phyloP scores from a whole-genome alignment of 805 yeast species.

The Candida saitoana region DNA sequence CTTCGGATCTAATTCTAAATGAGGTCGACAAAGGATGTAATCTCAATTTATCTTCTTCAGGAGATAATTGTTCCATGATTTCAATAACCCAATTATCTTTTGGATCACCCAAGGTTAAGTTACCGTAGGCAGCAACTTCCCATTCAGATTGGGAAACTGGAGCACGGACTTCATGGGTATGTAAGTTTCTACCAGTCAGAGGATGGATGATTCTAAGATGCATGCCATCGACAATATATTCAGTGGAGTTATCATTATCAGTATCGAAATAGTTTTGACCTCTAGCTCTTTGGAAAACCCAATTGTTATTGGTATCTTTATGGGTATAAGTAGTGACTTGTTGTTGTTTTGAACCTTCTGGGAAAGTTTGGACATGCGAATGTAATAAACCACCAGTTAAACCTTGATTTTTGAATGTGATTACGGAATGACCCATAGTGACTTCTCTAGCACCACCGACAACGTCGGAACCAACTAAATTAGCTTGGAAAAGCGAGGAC shows the following conservation, averaged over 20 bases:
- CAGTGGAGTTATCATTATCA: conserved; percentile 26
- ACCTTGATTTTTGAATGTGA: conserved; percentile 41
- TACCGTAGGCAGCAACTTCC: conserved; percentile 76
- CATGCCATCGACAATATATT: conserved; percentile 54
- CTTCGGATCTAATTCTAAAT: conserved; percentile 67
- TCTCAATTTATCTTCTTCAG: conserved; percentile 46
- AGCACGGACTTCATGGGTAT: conserved; percentile 64
- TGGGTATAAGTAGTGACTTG: conserved; percentile 46
- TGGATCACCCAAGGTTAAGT: conserved; percentile 57
- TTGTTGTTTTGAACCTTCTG: conserved; percentile 46
- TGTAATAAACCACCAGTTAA: conserved; percentile 44
- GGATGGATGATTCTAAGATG: conserved; percentile 60
- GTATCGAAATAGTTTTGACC: conserved; percentile 30
- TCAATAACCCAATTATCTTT: conserved; percentile 79
- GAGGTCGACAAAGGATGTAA: conserved; percentile 82
- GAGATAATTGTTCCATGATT: conserved; percentile 52
- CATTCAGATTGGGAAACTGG: conserved; percentile 52
- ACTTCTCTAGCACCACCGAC: conserved; percentile 66
- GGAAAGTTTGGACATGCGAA: conserved; percentile 44
- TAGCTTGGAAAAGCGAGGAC: conserved; percentile 81
- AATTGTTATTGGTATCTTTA: conserved; percentile 43
- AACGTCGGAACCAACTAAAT: conserved; percentile 61
- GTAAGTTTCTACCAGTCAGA: conserved; percentile 61
- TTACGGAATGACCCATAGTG: conserved; percentile 45
- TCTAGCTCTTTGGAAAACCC: conserved; percentile 48